phyloP scores from a whole-genome alignment of 73 alveolate genomes.

The Stentor roeselii region DNA sequence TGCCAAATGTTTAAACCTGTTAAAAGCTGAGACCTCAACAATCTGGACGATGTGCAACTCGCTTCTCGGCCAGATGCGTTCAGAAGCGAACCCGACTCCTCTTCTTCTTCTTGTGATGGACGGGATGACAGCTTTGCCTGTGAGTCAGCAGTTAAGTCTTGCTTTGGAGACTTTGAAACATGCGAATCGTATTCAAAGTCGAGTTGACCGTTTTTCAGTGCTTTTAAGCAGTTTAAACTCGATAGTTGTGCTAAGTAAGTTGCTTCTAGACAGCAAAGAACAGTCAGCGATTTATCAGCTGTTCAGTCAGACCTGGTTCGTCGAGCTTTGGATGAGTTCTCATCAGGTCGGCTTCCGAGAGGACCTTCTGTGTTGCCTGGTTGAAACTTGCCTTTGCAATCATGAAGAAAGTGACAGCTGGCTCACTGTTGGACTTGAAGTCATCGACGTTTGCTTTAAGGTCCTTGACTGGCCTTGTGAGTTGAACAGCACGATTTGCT shows the following conservation, averaged over 20 bases:
- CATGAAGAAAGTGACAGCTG: neutral
- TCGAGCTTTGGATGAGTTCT: neutral
- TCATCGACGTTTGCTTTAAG: constrained; percentile 6
- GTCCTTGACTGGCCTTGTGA: constrained; percentile 22
- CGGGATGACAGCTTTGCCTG: neutral
- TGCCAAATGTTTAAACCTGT: neutral
- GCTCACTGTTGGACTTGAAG: constrained; percentile 4
- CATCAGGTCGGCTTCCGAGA: neutral
- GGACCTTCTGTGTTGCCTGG: constrained; percentile 5
- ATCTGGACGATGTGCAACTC: constrained; percentile 6
- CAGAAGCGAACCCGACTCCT: neutral
- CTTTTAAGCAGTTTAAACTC: neutral
- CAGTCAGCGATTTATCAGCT: constrained; percentile 20
- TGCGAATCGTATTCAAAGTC: neutral
- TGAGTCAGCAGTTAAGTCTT: neutral
- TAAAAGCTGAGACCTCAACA: neutral
- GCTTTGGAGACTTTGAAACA: neutral
- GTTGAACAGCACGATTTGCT: neutral
- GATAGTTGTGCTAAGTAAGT: neutral
- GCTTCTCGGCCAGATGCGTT: neutral
- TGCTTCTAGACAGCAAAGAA: neutral
- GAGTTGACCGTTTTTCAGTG: constrained; percentile 3
- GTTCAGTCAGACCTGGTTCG: constrained; percentile 18
- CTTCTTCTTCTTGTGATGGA: neutral
- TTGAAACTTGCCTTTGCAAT: neutral